Percentiles rank a stretch among this genome's conserved stretches.
Evolutionary conservation across 2,329 filamentous ascomycete genomes (phyloP).

Genomic region (Aspergillus tamarii): DNA sequence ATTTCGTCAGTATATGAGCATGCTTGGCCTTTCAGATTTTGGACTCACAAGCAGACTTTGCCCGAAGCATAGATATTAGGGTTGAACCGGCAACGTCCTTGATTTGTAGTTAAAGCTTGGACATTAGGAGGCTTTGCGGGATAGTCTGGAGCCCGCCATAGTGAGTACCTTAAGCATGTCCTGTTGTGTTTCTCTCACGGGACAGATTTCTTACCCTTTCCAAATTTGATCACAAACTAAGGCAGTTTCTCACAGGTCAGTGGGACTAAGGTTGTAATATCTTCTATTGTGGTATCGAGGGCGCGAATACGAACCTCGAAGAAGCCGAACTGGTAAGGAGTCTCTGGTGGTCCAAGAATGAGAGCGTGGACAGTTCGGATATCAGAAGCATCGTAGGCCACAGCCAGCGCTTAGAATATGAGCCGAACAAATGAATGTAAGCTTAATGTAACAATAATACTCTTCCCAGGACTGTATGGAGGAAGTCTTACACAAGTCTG

Average conservation of each 20-base stretch:
- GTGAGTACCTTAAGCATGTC: not conserved
- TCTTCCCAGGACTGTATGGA: not conserved
- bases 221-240: slow-evolving; percentile 77
- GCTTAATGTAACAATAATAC: not conserved
- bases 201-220: slow-evolving; percentile 61
- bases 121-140: slow-evolving; percentile 67
- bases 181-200: slow-evolving; percentile 1
- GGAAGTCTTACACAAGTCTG: slow-evolving; percentile 74
- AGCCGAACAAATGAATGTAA: slow-evolving; percentile 16
- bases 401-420: slow-evolving; percentile 70
- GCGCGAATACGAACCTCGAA: slow-evolving; percentile 70
- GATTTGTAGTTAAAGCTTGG: slow-evolving; percentile 79
- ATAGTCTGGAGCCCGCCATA: slow-evolving; percentile 66
- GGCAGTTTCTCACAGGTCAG: slow-evolving; percentile 4
- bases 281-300: not conserved
- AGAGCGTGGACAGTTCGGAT: slow-evolving; percentile 85
- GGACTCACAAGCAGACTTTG: slow-evolving; percentile 84
- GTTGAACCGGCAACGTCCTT: slow-evolving; percentile 87
- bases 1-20: slow-evolving; percentile 23
- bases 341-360: slow-evolving; percentile 90
- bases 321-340: slow-evolving; percentile 95
- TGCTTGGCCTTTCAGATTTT: not conserved
- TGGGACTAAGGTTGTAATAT: not conserved
- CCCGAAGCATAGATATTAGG: slow-evolving; percentile 93
- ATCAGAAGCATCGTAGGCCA: slow-evolving; percentile 84